Percentiles rank a stretch among this genome's conserved stretches.
These are phyloP conservation scores for Pythium chondricola DNA, from an alignment of 352 stramenopile species.

Conservation along the genomic window DNA sequence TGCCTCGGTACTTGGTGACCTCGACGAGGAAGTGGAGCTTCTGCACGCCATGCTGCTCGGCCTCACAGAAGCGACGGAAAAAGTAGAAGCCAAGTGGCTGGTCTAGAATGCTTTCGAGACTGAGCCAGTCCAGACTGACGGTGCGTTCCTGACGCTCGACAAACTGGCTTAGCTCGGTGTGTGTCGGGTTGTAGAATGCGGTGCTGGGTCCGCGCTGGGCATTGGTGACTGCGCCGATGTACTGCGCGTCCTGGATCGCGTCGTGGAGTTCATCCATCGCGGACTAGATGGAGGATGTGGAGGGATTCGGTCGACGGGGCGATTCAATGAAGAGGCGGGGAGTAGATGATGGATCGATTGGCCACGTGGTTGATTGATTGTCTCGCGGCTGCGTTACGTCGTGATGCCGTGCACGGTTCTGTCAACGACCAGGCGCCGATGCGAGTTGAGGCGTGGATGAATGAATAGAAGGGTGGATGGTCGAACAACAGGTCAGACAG, in stretches of 20 bases:
- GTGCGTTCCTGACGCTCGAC: constrained; percentile 47
- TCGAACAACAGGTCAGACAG: too few species aligned
- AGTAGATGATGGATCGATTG: background rate
- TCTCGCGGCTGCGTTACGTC: too few species aligned
- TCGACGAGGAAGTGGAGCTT: constrained; percentile 73
- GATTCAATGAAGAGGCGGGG: too few species aligned
- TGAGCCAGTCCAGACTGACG: constrained; percentile 49
- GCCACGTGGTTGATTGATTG: too few species aligned
- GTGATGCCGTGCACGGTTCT: too few species aligned
- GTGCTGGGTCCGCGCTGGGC: constrained; percentile 55
- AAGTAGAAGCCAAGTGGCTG: constrained; percentile 82
- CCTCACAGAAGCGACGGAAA: constrained; percentile 65
- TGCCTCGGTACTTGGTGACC: constrained; percentile 59
- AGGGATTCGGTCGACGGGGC: too few species aligned
- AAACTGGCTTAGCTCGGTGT: constrained; percentile 60
- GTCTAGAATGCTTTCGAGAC: constrained; percentile 64
- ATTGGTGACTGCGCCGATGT: constrained; percentile 82
- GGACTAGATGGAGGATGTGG: constrained; percentile 18
- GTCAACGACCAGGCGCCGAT: too few species aligned
- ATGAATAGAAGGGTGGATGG: too few species aligned
- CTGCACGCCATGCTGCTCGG: constrained; percentile 49
- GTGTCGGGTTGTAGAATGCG: constrained; percentile 66
- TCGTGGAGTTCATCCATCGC: constrained; percentile 87
- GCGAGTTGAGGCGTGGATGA: too few species aligned
- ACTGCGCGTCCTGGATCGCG: constrained; percentile 86